phyloP scores from a whole-genome alignment of 139 green algal genomes.

The Asterochloris erici region DNA sequence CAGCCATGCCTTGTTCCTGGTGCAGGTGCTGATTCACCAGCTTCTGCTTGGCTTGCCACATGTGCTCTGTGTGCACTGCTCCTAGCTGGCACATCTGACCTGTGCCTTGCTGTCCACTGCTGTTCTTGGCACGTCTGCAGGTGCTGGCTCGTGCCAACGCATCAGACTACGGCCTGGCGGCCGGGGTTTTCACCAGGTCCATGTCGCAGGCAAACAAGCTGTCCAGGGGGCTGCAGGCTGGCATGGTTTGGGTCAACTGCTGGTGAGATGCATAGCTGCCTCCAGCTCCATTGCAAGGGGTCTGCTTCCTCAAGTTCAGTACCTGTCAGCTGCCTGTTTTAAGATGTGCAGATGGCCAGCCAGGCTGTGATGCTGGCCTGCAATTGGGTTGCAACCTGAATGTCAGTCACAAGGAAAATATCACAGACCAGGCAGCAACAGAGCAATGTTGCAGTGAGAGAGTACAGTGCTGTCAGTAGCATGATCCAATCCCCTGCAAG shows the following conservation, averaged over 20 bases:
- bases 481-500: too few species aligned
- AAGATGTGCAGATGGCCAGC: too few species aligned
- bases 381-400: background rate
- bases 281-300: background rate
- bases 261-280: slow-evolving; percentile 4
- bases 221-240: slow-evolving; percentile 42
- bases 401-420: background rate
- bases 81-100: background rate
- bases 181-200: slow-evolving; percentile 59
- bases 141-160: slow-evolving; percentile 62
- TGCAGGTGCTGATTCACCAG: background rate
- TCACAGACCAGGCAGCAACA: background rate
- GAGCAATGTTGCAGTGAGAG: background rate
- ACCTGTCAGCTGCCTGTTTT: too few species aligned
- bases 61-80: background rate
- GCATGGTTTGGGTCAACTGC: slow-evolving; percentile 40
- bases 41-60: background rate
- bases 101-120: background rate
- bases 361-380: slow-evolving; percentile 11
- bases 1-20: background rate
- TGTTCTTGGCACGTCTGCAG: slow-evolving; percentile 22
- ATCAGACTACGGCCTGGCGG: slow-evolving; percentile 66
- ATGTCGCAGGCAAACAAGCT: slow-evolving; percentile 56
- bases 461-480: too few species aligned
- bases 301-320: too few species aligned